These are phyloP conservation scores for Sedum album DNA, from an alignment of 164 flowering plant species.

Conservation along the genomic window DNA sequence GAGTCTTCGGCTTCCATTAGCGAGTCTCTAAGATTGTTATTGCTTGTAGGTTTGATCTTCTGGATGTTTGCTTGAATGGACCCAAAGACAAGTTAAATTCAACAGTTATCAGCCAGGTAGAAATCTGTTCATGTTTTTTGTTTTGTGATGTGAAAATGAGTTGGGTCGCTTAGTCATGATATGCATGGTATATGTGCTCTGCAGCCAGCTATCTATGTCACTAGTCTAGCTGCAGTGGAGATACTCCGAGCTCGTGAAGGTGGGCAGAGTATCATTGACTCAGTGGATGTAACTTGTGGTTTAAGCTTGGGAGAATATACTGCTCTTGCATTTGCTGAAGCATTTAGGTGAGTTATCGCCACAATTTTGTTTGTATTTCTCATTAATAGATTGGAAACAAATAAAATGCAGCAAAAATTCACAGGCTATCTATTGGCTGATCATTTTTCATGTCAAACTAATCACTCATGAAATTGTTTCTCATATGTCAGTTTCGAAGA, in stretches of 20 bases:
- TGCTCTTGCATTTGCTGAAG: slow-evolving; percentile 97
- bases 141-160: background rate
- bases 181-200: slow-evolving; percentile 13
- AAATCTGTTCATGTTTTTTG: background rate
- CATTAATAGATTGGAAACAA: no score
- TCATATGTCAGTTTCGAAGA: slow-evolving; percentile 71
- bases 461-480: slow-evolving; percentile 12
- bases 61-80: slow-evolving; percentile 83
- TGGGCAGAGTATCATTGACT: slow-evolving; percentile 89
- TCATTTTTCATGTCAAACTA: no score
- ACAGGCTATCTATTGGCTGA: background rate
- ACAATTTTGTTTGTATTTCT: background rate
- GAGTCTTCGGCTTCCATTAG: background rate
- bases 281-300: slow-evolving; percentile 97
- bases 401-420: no score
- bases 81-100: slow-evolving; percentile 96
- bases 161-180: background rate
- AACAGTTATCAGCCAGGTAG: slow-evolving; percentile 96
- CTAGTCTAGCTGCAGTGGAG: slow-evolving; percentile 97
- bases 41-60: slow-evolving; percentile 62
- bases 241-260: slow-evolving; percentile 84
- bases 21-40: background rate
- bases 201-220: slow-evolving; percentile 98
- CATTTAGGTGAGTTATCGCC: slow-evolving; percentile 57
- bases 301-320: slow-evolving; percentile 98